A percentile compares a stretch with the other conserved stretches of the same genome.
Conservation (phyloP, 495 filamentous ascomycete genomes). For the Aspergillus olivimuriae region DNA sequence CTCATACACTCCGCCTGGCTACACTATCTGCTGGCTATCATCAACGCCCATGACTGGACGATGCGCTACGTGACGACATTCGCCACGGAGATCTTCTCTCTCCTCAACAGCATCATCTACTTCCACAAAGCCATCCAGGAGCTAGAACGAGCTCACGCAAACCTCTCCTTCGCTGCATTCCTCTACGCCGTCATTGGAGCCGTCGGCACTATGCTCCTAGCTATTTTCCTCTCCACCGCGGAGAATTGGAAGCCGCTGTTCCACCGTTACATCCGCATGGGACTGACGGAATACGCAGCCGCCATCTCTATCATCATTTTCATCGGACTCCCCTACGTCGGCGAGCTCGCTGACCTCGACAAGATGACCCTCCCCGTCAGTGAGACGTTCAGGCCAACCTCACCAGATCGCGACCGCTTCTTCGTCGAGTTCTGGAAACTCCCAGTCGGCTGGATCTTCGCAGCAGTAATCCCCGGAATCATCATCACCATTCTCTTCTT, state of each 20-base stretch:
- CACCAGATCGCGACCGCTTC: constrained; percentile 51
- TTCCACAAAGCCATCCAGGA: constrained; percentile 71
- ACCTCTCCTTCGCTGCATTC: constrained; percentile 59
- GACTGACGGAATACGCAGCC: constrained; percentile 61
- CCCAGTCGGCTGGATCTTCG: constrained; percentile 56
- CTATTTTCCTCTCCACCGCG: constrained; percentile 58
- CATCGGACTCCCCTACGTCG: constrained; percentile 61
- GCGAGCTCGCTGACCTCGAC: constrained; percentile 55
- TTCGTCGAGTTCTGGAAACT: constrained; percentile 63
- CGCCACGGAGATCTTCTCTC: constrained; percentile 63
- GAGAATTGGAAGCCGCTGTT: constrained; percentile 61
- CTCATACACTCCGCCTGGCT: constrained; percentile 66
- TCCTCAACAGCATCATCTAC: constrained; percentile 68
- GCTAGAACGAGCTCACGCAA: constrained; percentile 52
- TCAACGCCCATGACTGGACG: constrained; percentile 72
- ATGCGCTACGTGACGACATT: constrained; percentile 74
- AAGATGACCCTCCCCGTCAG: constrained; percentile 56
- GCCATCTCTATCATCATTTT: constrained; percentile 66
- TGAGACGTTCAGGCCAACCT: constrained; percentile 51
- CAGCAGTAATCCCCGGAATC: constrained; percentile 56
- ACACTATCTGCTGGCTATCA: constrained; percentile 61
- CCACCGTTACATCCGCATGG: constrained; percentile 60
- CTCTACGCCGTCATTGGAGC: constrained; percentile 66
- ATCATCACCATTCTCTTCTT: constrained; percentile 69
- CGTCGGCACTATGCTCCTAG: constrained; percentile 61